Conservation (phyloP, 2,329 filamentous ascomycete species). For the Penicillium sp. region DNA sequence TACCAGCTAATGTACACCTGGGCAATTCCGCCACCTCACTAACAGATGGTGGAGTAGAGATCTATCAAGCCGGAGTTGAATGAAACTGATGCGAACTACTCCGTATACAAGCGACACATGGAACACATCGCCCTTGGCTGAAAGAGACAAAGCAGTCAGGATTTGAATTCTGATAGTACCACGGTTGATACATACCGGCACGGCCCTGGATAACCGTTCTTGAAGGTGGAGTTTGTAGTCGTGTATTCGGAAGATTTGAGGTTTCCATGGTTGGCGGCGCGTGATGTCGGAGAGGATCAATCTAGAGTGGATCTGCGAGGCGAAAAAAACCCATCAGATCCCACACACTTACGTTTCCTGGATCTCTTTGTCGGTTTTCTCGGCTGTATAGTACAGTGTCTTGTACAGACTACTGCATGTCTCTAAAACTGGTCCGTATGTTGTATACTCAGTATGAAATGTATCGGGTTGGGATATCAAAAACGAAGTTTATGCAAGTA, state of each 20-base stretch:
- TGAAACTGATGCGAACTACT: not conserved
- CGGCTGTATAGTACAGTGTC: slow-evolving; percentile 5
- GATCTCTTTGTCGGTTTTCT: not conserved
- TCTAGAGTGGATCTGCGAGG: slow-evolving; percentile 9
- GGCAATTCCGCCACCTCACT: slow-evolving; percentile 2
- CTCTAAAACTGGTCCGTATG: not conserved
- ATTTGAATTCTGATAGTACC: slow-evolving; percentile 10
- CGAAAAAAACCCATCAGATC: slow-evolving; percentile 6
- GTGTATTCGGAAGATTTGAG: slow-evolving; percentile 3
- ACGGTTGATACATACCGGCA: slow-evolving; percentile 23
- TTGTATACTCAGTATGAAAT: not conserved
- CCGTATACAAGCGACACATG: not conserved
- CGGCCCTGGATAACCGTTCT: slow-evolving; percentile 26
- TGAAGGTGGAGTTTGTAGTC: slow-evolving; percentile 20
- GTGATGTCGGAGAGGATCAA: slow-evolving; percentile 7
- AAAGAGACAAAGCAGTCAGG: slow-evolving; percentile 4
- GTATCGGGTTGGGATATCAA: slow-evolving; percentile 3
- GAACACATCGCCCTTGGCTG: not conserved
- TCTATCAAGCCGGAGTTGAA: slow-evolving; percentile 20
- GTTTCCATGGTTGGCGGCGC: slow-evolving; percentile 19
- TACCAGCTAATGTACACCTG: slow-evolving; percentile 8
- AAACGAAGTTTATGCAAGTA: not conserved
- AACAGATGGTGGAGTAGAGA: slow-evolving; percentile 18
- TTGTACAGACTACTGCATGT: slow-evolving; percentile 12
- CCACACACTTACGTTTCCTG: slow-evolving; percentile 2